phyloP scores from a whole-genome alignment of 495 filamentous ascomycete species.

The Articulospora tetracladia region DNA sequence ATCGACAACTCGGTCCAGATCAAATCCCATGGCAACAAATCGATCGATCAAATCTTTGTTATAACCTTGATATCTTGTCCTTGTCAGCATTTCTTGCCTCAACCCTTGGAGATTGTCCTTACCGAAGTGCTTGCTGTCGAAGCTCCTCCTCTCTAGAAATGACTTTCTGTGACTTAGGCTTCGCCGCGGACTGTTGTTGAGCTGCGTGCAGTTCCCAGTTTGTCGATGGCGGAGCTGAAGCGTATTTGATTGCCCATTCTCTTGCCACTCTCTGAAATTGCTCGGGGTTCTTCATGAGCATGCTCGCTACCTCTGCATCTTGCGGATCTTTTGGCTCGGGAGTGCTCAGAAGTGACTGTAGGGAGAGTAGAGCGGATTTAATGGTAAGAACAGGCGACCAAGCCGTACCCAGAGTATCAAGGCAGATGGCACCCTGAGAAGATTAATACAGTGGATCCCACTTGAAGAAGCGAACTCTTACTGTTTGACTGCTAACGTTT shows the following conservation, averaged over 20 bases:
- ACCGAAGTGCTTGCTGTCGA: constrained; percentile 12
- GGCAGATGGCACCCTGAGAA: constrained; percentile 86
- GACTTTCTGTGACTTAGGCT: constrained; percentile 14
- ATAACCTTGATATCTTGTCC: constrained; percentile 78
- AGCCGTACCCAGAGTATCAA: constrained; percentile 83
- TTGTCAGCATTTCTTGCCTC: neutral
- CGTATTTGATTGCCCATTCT: constrained; percentile 85
- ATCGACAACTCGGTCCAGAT: constrained; percentile 79
- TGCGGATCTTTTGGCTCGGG: constrained; percentile 97
- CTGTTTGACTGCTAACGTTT: constrained; percentile 93
- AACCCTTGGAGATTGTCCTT: neutral
- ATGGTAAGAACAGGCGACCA: constrained; percentile 97
- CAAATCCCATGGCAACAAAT: constrained; percentile 94
- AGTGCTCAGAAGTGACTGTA: constrained; percentile 88
- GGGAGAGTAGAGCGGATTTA: constrained; percentile 87
- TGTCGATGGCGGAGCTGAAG: constrained; percentile 64
- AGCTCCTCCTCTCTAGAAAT: constrained; percentile 31
- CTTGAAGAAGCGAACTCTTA: constrained; percentile 39
- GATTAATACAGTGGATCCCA: constrained; percentile 7
- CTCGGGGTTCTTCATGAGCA: constrained; percentile 75
- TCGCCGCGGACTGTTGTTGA: neutral
- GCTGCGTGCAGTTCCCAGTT: constrained; percentile 12
- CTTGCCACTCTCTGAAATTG: constrained; percentile 80
- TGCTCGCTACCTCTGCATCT: constrained; percentile 90
- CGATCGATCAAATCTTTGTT: constrained; percentile 80